A percentile compares a stretch with the other conserved stretches of the same genome.
Evolutionary conservation across 306 rosid genomes (phyloP).

Genomic region (Cajanus cajan): DNA sequence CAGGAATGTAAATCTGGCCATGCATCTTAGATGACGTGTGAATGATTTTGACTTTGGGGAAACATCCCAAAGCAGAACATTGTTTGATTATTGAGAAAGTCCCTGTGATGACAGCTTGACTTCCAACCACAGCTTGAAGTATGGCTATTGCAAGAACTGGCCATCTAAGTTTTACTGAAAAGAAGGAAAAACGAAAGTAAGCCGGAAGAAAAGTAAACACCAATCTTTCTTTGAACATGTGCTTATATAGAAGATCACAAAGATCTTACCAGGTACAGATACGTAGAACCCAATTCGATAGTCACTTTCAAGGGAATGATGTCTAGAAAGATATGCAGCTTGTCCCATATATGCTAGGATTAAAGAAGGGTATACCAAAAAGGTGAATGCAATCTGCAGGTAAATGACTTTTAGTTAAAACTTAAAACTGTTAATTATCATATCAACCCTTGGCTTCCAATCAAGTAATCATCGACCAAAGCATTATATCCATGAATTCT

Average conservation of each 20-base stretch:
- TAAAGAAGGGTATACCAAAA: constrained; percentile 85
- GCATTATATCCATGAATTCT: constrained; percentile 4
- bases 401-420: constrained; percentile 36
- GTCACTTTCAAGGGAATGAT: constrained; percentile 60
- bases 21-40: constrained; percentile 89
- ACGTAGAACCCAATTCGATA: constrained; percentile 86
- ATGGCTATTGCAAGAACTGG: constrained; percentile 93
- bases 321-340: constrained; percentile 94
- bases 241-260: neutral
- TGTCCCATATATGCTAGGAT: constrained; percentile 97
- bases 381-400: constrained; percentile 92
- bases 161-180: constrained; percentile 73
- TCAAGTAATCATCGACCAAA: neutral
- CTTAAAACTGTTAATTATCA: constrained; percentile 28
- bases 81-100: constrained; percentile 96
- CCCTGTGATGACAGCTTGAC: constrained; percentile 94
- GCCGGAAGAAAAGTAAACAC: constrained; percentile 10
- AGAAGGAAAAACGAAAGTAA: constrained; percentile 10
- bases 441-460: neutral
- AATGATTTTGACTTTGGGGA: constrained; percentile 81
- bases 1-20: constrained; percentile 95
- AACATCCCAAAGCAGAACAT: constrained; percentile 86
- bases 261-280: constrained; percentile 84
- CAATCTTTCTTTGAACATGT: neutral
- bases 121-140: constrained; percentile 96